Base-by-base conservation (phyloP, 345 rosid species). In the Pistacia integerrima region DNA sequence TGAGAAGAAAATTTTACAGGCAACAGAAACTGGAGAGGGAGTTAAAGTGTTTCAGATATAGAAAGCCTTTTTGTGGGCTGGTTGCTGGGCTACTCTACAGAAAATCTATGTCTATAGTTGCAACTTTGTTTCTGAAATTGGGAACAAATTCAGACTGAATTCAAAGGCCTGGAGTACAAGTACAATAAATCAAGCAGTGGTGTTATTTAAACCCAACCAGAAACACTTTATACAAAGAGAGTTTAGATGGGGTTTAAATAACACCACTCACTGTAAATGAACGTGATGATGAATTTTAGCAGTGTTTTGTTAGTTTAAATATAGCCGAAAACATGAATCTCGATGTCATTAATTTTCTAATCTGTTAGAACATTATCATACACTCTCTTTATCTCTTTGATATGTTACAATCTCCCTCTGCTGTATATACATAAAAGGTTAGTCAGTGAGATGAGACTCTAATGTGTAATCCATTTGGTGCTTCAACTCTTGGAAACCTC, bases 401-500 rank as follows among this genome's bases (percentile, higher is more conserved):
- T 74, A 60, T 56, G 77, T 75, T 80, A 63, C 65, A 60, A 70
- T 2, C 44, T 64, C 67, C 59, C 72, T 79, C 77, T 74, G 70
- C 67, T 77, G 76, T 84, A 79, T 76, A 72, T 66, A 67, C 77
- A 73, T 0, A 28, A 41, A 11, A 51, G 18, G 52, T 44, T 55
- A 61, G 62, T 82, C 70, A 85, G 89, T 87, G 77, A 74, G 86
- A 73, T 67, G 90, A 90, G 61, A 93, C 90, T 75, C 90, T 89
- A 54, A 93, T 77, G 85, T 91, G 98, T 2, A 90, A 79, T 35
- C 99, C 99, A 74, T 95, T 91, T 49, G 98, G 97, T 76, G 99
- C 99, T 82, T 85, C 88, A 59, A 95, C 97, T 88, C 99, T 91
- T 62, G 99, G 99, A 72, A 95, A 95, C 67, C 87, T 91, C 89